Evolutionary conservation across 805 yeast species (phyloP).

Genomic region (Pichia kluyveri): DNA sequence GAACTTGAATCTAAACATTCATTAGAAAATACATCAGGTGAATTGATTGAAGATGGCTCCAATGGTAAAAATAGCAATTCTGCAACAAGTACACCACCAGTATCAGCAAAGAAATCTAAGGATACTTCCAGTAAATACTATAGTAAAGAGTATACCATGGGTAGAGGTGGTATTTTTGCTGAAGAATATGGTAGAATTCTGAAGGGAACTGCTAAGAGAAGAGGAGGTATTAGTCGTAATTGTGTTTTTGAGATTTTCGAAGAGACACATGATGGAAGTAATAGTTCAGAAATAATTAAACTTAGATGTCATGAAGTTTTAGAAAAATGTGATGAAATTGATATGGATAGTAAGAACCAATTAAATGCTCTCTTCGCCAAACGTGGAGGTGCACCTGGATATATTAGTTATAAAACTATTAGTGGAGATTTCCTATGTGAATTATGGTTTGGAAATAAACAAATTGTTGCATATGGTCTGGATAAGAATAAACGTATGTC

Average conservation of each 20-base stretch:
- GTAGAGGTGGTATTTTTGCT: conserved; percentile 11
- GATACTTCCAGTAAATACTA: conserved; percentile 1
- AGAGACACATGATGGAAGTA: background rate
- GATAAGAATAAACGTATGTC: conserved; percentile 9
- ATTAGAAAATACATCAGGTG: conserved; percentile 1
- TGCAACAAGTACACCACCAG: no score
- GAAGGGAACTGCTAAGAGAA: background rate
- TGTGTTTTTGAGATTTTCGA: background rate
- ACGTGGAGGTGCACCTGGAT: conserved; percentile 7
- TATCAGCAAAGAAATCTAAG: background rate
- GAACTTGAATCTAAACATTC: conserved; percentile 2
- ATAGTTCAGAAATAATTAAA: background rate
- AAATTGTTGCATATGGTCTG: conserved; percentile 13
- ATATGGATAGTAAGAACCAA: conserved; percentile 11
- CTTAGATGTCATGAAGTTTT: conserved; percentile 11
- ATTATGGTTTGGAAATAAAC: conserved; percentile 8
- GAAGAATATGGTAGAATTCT: conserved; percentile 4
- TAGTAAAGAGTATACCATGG: conserved; percentile 6
- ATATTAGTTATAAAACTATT: conserved; percentile 4
- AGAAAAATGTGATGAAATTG: conserved; percentile 2
- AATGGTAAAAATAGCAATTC: no score
- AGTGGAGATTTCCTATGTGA: conserved; percentile 9
- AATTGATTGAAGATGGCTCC: background rate
- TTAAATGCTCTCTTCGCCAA: conserved; percentile 9
- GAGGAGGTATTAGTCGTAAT: conserved; percentile 9